Evolutionary conservation across 2,329 filamentous ascomycete species (phyloP), one percentile per base, ranked within the genome.

Genomic region (Incumbomyces delicatus): DNA sequence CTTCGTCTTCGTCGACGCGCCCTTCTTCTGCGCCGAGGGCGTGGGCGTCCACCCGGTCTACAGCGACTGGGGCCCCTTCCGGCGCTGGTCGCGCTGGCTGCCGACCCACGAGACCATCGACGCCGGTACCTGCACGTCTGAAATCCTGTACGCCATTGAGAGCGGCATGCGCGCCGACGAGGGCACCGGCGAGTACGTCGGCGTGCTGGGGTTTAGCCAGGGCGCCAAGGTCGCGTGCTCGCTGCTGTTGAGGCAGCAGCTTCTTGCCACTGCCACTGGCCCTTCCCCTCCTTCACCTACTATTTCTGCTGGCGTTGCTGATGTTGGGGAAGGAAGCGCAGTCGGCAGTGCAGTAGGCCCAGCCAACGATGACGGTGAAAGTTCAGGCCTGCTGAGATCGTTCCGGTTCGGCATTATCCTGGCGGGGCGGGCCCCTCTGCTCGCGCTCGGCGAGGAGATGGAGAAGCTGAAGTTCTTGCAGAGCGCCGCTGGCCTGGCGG

Each of bases 1-100:
- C 34, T 73, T 88, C 53, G 78, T 84, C 58, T 90, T 83, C 66
- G 78, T 77, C 53, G 77, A 88, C 55, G 85, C 72, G 0, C 83
- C 84, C 1, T 85, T 81, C 61, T 68, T 73, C 47, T 81, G 77
- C 53, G 61, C 70, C 2, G 55, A 54, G 31, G 55, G 55, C 13
- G 50, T 56, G 3, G 55, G 55, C 33, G 52, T 57, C 2, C 33
- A 49, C 17, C 55, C 55, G 12, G 80, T 85, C 3, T 89, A 85
- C 61, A 74, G 73, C 37, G 72, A 78, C 50, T 74, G 71, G 50
- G 83, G 75, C 0, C 84, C 85, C 1, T 89, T 85, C 61, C 66
- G 71, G 8, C 64, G 72, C 14, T 80, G 77, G 77, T 67, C 85
- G 46, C 73, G 80, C 42, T 85, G 80, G 78, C 64, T 76, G 31